These are phyloP conservation scores for Calonectria ilicicola DNA, from an alignment of 2,329 filamentous ascomycete genomes.

Conservation along the genomic window DNA sequence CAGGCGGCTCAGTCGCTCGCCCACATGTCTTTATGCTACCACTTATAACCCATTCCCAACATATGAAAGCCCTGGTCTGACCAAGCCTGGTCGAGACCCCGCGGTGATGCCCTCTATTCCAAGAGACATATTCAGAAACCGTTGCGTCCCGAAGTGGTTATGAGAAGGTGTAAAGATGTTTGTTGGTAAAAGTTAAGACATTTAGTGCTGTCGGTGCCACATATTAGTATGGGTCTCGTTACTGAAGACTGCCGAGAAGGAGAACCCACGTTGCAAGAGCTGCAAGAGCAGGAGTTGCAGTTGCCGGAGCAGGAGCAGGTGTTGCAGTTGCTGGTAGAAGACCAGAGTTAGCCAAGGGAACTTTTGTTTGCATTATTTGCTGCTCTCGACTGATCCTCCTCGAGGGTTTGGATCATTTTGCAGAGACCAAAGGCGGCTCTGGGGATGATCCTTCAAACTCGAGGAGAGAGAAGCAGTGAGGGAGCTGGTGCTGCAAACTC, in stretches of 20 bases:
- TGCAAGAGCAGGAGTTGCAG: slow-evolving; percentile 42
- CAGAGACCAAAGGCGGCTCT: neutral
- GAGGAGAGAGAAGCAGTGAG: neutral
- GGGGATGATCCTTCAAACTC: neutral
- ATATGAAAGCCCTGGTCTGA: slow-evolving; percentile 26
- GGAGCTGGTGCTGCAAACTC: slow-evolving; percentile 22
- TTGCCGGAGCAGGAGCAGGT: slow-evolving; percentile 32
- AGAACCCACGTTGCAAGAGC: slow-evolving; percentile 35
- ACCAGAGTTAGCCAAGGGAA: neutral
- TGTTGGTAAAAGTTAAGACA: slow-evolving; percentile 26
- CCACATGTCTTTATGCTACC: slow-evolving; percentile 38
- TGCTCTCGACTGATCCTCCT: neutral
- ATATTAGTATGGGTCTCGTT: slow-evolving; percentile 24
- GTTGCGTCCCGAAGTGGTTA: slow-evolving; percentile 4
- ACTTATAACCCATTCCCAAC: slow-evolving; percentile 16
- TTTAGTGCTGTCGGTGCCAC: slow-evolving; percentile 39
- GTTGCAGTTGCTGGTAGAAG: slow-evolving; percentile 14
- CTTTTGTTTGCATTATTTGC: neutral
- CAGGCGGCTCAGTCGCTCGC: slow-evolving; percentile 35
- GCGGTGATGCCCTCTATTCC: slow-evolving; percentile 20
- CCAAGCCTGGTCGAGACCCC: slow-evolving; percentile 22
- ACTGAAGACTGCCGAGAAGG: neutral
- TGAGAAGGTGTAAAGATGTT: slow-evolving; percentile 27
- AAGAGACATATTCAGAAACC: slow-evolving; percentile 28
- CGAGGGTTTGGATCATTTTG: neutral